phyloP scores from a whole-genome alignment of 306 rosid species.

The Trichosanthes cucumerina region DNA sequence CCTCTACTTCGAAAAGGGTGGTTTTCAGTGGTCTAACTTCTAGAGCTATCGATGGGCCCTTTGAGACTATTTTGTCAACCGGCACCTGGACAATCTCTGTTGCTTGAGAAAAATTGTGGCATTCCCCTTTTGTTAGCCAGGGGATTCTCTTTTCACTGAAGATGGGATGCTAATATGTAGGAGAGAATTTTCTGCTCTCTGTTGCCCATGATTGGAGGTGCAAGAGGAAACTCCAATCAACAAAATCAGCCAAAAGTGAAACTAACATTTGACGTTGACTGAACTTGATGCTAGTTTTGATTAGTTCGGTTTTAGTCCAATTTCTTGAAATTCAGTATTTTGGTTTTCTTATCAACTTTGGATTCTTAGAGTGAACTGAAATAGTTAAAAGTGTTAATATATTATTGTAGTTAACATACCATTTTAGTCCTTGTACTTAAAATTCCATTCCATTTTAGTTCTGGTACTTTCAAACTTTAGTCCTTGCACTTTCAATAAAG shows the following conservation, averaged over 20 bases:
- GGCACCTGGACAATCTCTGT: not conserved
- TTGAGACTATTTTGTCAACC: not conserved
- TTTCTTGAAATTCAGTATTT: not conserved
- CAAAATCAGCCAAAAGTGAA: not conserved
- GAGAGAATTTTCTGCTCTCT: not conserved
- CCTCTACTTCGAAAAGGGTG: not conserved
- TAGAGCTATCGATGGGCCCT: not conserved
- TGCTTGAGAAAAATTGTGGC: not conserved
- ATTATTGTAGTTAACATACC: no score
- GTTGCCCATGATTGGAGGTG: not conserved
- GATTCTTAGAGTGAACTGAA: not conserved
- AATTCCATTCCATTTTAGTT: no score
- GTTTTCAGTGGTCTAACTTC: not conserved
- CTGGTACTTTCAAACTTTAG: no score
- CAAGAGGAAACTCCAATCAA: not conserved
- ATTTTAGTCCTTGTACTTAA: no score
- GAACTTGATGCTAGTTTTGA: not conserved
- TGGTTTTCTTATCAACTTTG: constrained; percentile 19
- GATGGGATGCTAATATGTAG: not conserved
- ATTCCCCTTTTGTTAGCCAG: not conserved
- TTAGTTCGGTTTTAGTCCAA: not conserved
- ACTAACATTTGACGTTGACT: not conserved
- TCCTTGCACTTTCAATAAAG: no score
- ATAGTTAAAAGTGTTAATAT: not conserved
- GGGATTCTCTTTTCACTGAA: not conserved